These are phyloP conservation scores for Fusarium verrucosum DNA, from an alignment of 2,329 filamentous ascomycete genomes.

Conservation along the genomic window DNA sequence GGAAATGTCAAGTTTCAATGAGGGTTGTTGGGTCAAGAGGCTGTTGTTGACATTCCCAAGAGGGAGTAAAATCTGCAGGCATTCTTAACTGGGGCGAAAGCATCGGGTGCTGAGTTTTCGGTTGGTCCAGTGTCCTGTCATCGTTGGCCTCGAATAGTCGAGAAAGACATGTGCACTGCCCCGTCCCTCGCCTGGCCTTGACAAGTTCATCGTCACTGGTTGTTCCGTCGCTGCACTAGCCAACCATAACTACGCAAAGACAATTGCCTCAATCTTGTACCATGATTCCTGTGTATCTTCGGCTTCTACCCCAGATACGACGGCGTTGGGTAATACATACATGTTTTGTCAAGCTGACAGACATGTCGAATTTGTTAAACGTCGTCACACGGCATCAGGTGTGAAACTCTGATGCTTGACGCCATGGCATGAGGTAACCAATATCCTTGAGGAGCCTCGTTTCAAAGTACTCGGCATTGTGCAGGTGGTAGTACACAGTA, in stretches of 20 bases:
- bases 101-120: neutral
- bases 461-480: conserved; percentile 20
- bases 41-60: too few species aligned
- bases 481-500: neutral
- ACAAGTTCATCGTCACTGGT: neutral
- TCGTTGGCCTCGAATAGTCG: neutral
- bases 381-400: neutral
- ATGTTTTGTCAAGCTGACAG: conserved; percentile 38
- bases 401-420: neutral
- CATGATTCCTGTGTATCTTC: conserved; percentile 17
- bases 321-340: conserved; percentile 5
- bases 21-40: neutral
- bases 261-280: conserved; percentile 15
- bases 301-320: conserved; percentile 24
- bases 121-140: neutral
- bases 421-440: neutral
- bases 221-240: conserved; percentile 13
- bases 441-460: neutral
- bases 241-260: conserved; percentile 7
- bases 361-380: conserved; percentile 11
- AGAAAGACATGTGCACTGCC: neutral
- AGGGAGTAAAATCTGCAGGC: neutral
- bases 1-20: neutral
- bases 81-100: neutral
- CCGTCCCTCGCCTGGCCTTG: neutral